Evolutionary conservation across 208 protist species (phyloP), one percentile per base, ranked within the genome.

Genomic region (Phytomonas francai): DNA sequence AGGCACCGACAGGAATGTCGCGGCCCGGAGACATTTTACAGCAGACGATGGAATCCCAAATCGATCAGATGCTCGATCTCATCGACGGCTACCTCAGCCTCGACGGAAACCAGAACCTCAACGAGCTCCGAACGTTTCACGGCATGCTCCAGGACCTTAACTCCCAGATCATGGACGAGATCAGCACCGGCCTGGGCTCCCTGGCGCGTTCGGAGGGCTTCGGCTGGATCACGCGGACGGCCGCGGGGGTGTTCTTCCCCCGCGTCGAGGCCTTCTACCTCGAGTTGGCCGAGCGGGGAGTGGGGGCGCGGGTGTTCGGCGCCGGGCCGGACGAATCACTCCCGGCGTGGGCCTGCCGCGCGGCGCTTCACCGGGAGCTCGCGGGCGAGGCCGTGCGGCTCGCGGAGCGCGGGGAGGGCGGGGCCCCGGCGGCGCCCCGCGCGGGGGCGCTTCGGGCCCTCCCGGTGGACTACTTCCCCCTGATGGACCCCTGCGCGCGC

Each of bases 231-330:
- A 59, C 56, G 7, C n/a, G 7, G 11, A 59, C 3, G 32, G 39
- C 42, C 19, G 72, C 65, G n/a, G 59, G 59, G 54, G 22, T 62
- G 42, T 77, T 80, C 34, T 81, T 78, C 42, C 63, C 65, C 51
- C 27, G 29, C 59, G 63, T 72, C 0, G 80, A 81, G 68, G 74
- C 77, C 59, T 79, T 85, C 39, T 85, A 85, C 51, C 65, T 71
- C 12, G 33, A 67, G 58, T 60, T 79, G 29, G 68, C 70, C 34
- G 69, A 77, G 49, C 56, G 73, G 9, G 70, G 74, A 28, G 54
- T 70, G 34, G 65, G 65, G 29, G 30, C 39, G n/a, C 42, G 65
- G 27, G 27, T 70, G 29, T 66, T 74, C 27, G 67, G 74, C 14
- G 49, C 64, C 14, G 31, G 65, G 28, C 68, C 65, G 56, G 31